Base-by-base conservation (phyloP, 2,329 filamentous ascomycete species). In the Xylariomycetidae sp. region DNA sequence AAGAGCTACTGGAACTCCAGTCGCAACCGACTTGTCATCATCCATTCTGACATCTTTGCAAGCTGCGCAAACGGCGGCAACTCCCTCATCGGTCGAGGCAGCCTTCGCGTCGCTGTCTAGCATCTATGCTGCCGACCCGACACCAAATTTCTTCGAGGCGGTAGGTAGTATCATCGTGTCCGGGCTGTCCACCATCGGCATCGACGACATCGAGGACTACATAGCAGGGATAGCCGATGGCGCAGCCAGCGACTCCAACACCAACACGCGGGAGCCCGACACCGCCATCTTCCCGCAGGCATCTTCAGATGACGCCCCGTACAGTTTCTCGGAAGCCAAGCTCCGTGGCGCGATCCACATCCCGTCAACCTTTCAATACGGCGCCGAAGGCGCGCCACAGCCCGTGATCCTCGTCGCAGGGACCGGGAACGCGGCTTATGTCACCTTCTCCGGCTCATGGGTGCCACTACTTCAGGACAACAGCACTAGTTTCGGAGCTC, bases 341-440 rank as follows among this genome's bases (percentile, higher is more conserved):
- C 60, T 78, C 12, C 66, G 70, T 16, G 50, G 60, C n/a, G 72
- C 66, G 3, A 72, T 78, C 33, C 64, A 66, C 47, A 72, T 76
- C 27, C 71, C 73, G 2, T 27, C 57, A 1, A 53, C 48, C 11
- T 77, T 76, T 55, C 63, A 62, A 10, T 64, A 60, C 40, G 69
- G 69, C 10, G 46, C 57, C 11, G 62, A 64, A 38, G 69, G 69
- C 12, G 45, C 57, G 11, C 62, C 63, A 31, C 60, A 57, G 16
- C 70, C 71, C 0, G 61, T 76, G 13, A 59, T 77, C 10, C 59
- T 78, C 9, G 60, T 77, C 5, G 71, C 71, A 3, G 72, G 72
- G 3, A 77, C 74, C 0, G 70, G 66, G 10, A 45, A 61, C 17
- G 69, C 66, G 10, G 72, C 67, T 2, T 67, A 64, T 28, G 51